These are phyloP conservation scores for Artemisia princeps DNA, from an alignment of 140 eudicot genomes.

Conservation along the genomic window DNA sequence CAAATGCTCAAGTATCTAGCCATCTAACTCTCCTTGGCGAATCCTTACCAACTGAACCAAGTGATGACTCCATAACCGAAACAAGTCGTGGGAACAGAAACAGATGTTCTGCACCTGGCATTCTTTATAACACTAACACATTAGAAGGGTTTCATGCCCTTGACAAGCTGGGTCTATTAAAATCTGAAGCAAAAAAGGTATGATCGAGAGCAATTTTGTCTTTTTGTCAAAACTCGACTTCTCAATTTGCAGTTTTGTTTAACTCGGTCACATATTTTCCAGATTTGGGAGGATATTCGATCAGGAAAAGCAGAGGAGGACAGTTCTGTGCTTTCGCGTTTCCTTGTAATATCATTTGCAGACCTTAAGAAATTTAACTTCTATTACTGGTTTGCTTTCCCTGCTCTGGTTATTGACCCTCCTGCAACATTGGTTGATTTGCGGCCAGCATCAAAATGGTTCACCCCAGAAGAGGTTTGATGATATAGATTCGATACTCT, in stretches of 20 bases:
- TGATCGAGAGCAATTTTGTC: background rate
- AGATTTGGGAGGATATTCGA: slow-evolving; percentile 80
- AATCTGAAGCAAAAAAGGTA: slow-evolving; percentile 76
- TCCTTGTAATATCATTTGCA: slow-evolving; percentile 75
- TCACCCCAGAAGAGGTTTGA: slow-evolving; percentile 64
- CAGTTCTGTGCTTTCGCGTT: slow-evolving; percentile 55
- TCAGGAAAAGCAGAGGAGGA: slow-evolving; percentile 76
- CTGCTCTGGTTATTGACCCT: slow-evolving; percentile 72
- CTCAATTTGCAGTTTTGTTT: background rate
- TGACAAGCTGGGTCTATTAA: slow-evolving; percentile 55
- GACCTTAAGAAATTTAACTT: slow-evolving; percentile 80
- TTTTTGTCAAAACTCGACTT: background rate
- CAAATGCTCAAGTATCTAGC: slow-evolving; percentile 63
- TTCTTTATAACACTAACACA: slow-evolving; percentile 72
- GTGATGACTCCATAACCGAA: slow-evolving; percentile 31
- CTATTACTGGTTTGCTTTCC: slow-evolving; percentile 75
- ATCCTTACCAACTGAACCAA: slow-evolving; percentile 66
- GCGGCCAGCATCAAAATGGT: slow-evolving; percentile 78
- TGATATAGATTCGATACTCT: background rate
- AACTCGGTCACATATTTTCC: background rate
- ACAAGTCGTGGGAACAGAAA: slow-evolving; percentile 62
- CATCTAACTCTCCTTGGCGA: slow-evolving; percentile 64
- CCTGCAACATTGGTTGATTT: slow-evolving; percentile 66
- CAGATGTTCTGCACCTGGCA: slow-evolving; percentile 71
- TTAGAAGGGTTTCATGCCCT: slow-evolving; percentile 63